Base-by-base conservation (phyloP, 305 asterid species). In the Fraxinus platypoda region DNA sequence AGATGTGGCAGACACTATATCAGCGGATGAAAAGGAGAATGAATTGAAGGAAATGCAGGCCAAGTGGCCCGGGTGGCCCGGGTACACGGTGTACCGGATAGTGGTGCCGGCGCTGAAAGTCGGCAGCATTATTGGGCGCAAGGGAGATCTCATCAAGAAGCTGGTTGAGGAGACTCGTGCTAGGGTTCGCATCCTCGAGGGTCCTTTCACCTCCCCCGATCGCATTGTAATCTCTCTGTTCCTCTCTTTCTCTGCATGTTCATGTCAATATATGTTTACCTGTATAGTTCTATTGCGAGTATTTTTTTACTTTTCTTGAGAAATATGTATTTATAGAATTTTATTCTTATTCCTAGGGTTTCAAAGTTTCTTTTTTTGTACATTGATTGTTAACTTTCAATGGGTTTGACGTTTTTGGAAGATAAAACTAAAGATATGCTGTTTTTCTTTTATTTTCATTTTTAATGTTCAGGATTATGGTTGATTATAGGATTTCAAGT, bases 31-130 rank as follows among this genome's bases (percentile, higher is more conserved):
- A 0, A 86, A 87, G 76, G 71, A 62, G 73, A 85, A 80, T 35
- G 88, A 81, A 43, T 52, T 84, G 78, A 89, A 83, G 72, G 92
- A 89, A 73, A 80, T 82, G 4, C 86, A 84, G 86, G 85, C 87
- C 21, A 95, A 88, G 78, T 95, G 99, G 98, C 97, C 97, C 3
- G 99, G 98, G 1, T 95, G 97, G 99, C 99, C 99, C 2, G 99
- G 99, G 8, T 87, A 87, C 86, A 82, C 90, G 26, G 97, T 95
- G 23, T 95, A 87, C 52, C 83, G 98, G 76, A 73, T 95, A 13
- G 88, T 92, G 41, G 97, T 94, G 52, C 99, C 99, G 79, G 94
- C 93, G 83, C 87, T 92, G 71, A 94, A 95, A 75, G 99, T 95
- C 34, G 99, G 98, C 21, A 84, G 94, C 88, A 95, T 95, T 75